phyloP scores from a whole-genome alignment of 345 rosid genomes.

The Excoecaria cochinchinensis region DNA sequence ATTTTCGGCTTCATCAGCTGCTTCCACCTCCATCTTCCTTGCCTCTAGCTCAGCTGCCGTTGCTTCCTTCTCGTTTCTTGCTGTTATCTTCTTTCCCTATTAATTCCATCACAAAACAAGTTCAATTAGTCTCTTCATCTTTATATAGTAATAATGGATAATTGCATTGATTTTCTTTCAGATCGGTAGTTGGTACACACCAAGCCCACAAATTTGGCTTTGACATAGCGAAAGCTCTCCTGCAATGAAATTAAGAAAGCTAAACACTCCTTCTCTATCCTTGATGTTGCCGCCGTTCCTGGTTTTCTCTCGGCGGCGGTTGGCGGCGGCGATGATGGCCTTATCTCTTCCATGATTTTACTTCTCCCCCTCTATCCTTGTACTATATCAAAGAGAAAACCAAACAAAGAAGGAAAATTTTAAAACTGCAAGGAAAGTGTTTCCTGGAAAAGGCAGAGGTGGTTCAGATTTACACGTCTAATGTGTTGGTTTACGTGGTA shows the following conservation, averaged over 20 bases:
- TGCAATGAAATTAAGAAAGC: constrained; percentile 43
- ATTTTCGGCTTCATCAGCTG: constrained; percentile 56
- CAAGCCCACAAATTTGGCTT: constrained; percentile 39
- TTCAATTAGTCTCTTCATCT: background rate
- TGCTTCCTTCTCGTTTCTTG: constrained; percentile 59
- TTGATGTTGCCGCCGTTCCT: constrained; percentile 27
- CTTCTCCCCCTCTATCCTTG: background rate
- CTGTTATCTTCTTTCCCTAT: constrained; percentile 52
- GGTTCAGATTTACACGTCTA: constrained; percentile 10
- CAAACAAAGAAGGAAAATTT: too few species aligned
- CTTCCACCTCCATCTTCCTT: constrained; percentile 60
- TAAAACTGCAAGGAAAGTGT: too few species aligned
- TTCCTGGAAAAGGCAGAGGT: background rate
- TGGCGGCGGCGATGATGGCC: constrained; percentile 19
- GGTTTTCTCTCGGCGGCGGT: constrained; percentile 1
- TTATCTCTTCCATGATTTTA: constrained; percentile 33
- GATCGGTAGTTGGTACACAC: background rate
- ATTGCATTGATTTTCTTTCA: too few species aligned
- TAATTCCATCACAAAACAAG: background rate
- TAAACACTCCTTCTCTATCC: constrained; percentile 38
- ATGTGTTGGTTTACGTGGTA: background rate
- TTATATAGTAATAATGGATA: too few species aligned
- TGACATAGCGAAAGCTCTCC: constrained; percentile 47
- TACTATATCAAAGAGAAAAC: too few species aligned
- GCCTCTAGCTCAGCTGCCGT: constrained; percentile 45